Base-by-base conservation (phyloP, 2,329 filamentous ascomycete genomes). In the Colletotrichum sp. region DNA sequence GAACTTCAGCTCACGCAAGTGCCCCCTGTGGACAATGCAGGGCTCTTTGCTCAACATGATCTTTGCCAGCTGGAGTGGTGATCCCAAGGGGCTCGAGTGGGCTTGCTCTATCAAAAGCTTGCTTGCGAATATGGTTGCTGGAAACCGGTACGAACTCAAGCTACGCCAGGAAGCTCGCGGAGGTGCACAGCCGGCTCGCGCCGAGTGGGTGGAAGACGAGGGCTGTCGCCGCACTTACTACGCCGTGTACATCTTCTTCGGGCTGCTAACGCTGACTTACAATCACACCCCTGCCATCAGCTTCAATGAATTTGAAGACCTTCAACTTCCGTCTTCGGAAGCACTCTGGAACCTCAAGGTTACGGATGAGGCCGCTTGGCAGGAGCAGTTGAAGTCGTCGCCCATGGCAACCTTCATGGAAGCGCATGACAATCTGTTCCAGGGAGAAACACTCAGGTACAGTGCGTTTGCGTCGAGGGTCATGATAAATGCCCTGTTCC, bases 201-300 rank as follows among this genome's bases (percentile, higher is more conserved):
- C 94, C 18, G 95, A 99, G 83, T 99, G 97, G 97, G 93, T 99
- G 60, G 96, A 98, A 81, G 97, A 99, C 82, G 97, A 99, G 86
- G 96, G 96, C 67, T 98, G 97, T 84, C 93, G 96, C 75, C 95
- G 97, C 77, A 99, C 97, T 1, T 99, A 99, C 87, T 99, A 98
- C 81, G 96, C 97, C 1, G 97, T 99, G 76, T 99, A 99, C 88
- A 98, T 99, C 85, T 99, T 99, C 91, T 99, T 99, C 82, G 97
- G 97, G 72, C 90, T 99, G 81, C 87, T 99, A 80, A 99, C 97
- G 1, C 86, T 99, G 85, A 98, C 96, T 0, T 99, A 98, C 90
- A 99, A 99, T 84, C 97, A 99, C 86, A 99, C 96, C 2, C 97
- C 97, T 15, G 96, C 96, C 36, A 98, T 99, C 88, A 96, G 95